Percentiles rank a stretch among this genome's conserved stretches.
Conservation (phyloP, 495 filamentous ascomycete species). For the Aspergillus sclerotiicarbonarius region DNA sequence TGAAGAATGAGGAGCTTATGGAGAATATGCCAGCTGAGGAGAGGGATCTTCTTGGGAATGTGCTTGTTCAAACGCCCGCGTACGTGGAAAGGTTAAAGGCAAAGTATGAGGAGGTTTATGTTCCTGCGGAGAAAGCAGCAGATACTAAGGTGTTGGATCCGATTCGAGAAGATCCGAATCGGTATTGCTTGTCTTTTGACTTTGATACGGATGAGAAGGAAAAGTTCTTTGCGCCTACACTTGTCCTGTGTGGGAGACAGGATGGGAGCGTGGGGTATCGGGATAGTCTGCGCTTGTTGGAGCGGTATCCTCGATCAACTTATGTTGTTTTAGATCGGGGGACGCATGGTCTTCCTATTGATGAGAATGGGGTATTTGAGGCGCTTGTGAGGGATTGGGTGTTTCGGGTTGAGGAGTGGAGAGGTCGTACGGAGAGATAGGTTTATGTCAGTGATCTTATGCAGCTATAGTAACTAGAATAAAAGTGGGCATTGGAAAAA, state of each 20-base stretch:
- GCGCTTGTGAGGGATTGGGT: conserved; percentile 34
- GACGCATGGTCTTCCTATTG: conserved; percentile 32
- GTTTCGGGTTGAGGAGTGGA: conserved; percentile 24
- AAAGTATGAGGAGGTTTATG: conserved; percentile 20
- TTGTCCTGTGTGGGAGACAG: conserved; percentile 30
- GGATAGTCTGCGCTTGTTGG: conserved; percentile 32
- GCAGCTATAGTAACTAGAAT: too few species aligned
- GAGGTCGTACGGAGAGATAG: conserved; percentile 15
- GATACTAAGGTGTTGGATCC: conserved; percentile 27
- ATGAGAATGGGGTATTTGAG: conserved; percentile 31
- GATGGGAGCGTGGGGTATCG: conserved; percentile 31
- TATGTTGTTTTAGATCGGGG: conserved; percentile 31
- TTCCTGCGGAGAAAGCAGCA: conserved; percentile 23
- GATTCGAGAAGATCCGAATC: conserved; percentile 26
- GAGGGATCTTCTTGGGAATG: conserved; percentile 24
- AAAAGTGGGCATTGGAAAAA: too few species aligned
- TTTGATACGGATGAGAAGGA: conserved; percentile 18
- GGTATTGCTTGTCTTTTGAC: conserved; percentile 27
- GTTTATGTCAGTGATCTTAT: conserved; percentile 1
- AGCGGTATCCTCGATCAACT: conserved; percentile 32
- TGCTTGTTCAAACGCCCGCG: conserved; percentile 29
- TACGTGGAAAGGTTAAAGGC: conserved; percentile 27
- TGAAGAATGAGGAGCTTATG: conserved; percentile 25
- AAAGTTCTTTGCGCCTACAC: conserved; percentile 31
- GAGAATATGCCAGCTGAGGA: conserved; percentile 25